phyloP scores from a whole-genome alignment of 116 monocot genomes.

The Zostera marina region DNA sequence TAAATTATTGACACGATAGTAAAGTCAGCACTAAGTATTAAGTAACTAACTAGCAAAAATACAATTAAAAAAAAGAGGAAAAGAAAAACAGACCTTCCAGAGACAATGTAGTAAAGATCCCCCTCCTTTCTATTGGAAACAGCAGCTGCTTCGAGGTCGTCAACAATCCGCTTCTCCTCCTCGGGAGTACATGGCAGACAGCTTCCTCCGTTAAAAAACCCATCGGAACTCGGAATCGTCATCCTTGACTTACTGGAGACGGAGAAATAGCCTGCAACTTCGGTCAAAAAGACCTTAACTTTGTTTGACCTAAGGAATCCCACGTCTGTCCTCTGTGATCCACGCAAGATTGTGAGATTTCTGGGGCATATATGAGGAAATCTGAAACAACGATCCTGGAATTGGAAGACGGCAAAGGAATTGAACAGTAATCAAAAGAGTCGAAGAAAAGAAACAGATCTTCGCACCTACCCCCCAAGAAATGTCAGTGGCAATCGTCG shows the following conservation, averaged over 20 bases:
- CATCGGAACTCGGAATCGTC: conserved; percentile 61
- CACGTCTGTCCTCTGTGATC: neutral
- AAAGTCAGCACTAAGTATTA: too few relatives aligned
- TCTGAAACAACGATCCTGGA: too few relatives aligned
- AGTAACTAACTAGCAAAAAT: neutral
- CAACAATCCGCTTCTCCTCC: conserved; percentile 54
- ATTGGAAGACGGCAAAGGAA: too few relatives aligned
- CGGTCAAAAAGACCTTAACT: neutral
- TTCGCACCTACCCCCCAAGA: too few relatives aligned
- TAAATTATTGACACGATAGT: too few relatives aligned
- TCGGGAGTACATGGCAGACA: conserved; percentile 59
- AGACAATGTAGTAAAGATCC: conserved; percentile 46
- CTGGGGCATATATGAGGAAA: neutral
- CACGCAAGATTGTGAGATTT: neutral
- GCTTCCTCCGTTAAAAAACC: conserved; percentile 12
- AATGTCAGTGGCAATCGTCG: too few relatives aligned
- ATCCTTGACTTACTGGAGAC: conserved; percentile 11
- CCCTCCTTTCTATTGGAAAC: conserved; percentile 45
- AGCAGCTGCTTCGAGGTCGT: conserved; percentile 22
- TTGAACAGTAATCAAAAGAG: too few relatives aligned
- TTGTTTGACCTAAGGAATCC: neutral
- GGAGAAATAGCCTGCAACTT: neutral
- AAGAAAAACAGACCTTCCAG: conserved; percentile 21
- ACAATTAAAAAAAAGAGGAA: neutral
- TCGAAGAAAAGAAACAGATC: too few relatives aligned